These are phyloP conservation scores for Xylaria sp. DNA, from an alignment of 2,329 filamentous ascomycete species.

Conservation along the genomic window DNA sequence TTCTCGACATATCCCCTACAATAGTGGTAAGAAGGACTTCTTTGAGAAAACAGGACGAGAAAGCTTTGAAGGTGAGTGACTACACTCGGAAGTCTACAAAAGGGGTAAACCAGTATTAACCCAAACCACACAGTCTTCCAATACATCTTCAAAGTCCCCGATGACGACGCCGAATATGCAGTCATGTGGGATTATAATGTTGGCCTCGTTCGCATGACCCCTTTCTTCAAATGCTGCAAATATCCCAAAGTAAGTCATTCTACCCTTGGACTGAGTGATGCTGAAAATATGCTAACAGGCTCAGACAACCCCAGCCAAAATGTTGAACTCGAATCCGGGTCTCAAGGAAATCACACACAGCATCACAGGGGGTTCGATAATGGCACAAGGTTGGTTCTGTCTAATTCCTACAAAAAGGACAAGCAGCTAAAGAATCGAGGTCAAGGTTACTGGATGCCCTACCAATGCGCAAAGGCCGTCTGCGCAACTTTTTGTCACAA, in stretches of 20 bases:
- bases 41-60: slow-evolving; percentile 79
- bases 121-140: slow-evolving; percentile 59
- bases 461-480: slow-evolving; percentile 74
- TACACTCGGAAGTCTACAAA: slow-evolving; percentile 1
- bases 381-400: slow-evolving; percentile 63
- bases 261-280: too few species aligned
- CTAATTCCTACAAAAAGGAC: background rate
- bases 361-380: slow-evolving; percentile 87
- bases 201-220: slow-evolving; percentile 87
- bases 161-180: slow-evolving; percentile 59
- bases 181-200: slow-evolving; percentile 98
- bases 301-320: slow-evolving; percentile 83
- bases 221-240: slow-evolving; percentile 86
- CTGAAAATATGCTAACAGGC: background rate
- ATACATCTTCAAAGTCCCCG: slow-evolving; percentile 72
- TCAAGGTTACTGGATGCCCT: slow-evolving; percentile 95
- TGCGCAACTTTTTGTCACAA: slow-evolving; percentile 84
- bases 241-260: slow-evolving; percentile 68
- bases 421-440: slow-evolving; percentile 1
- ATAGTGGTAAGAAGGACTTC: slow-evolving; percentile 89
- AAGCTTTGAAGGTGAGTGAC: slow-evolving; percentile 71
- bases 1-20: slow-evolving; percentile 81
- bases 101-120: slow-evolving; percentile 16
- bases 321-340: slow-evolving; percentile 70
- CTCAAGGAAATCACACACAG: slow-evolving; percentile 87